A percentile compares a stretch with the other conserved stretches of the same genome.
Evolutionary conservation across 768 basidiomycete genomes (phyloP).

Genomic region (Ephemerocybe angulata): DNA sequence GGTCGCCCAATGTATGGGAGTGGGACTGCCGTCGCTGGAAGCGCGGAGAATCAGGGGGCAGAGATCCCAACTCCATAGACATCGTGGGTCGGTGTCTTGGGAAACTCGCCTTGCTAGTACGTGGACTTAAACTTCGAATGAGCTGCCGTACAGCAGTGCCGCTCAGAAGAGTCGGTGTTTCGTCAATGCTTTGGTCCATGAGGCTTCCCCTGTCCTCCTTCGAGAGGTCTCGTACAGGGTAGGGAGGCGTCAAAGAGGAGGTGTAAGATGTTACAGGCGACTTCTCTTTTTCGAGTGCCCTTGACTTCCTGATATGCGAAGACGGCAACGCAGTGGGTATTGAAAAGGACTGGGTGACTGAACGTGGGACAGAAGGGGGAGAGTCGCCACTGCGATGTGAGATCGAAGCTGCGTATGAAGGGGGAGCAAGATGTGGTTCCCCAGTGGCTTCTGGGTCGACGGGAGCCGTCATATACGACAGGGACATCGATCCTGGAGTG

Average conservation of each 20-base stretch:
- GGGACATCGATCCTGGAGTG: not conserved
- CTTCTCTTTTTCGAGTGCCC: not conserved
- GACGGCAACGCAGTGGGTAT: slow-evolving; percentile 8
- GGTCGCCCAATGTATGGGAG: too few relatives aligned
- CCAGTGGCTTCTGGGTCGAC: not conserved
- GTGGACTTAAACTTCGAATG: slow-evolving; percentile 42
- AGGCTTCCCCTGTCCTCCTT: slow-evolving; percentile 22
- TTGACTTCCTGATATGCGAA: slow-evolving; percentile 12
- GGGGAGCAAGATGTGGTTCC: slow-evolving; percentile 17
- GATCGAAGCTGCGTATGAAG: slow-evolving; percentile 29
- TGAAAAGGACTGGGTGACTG: slow-evolving; percentile 21
- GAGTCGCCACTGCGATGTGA: slow-evolving; percentile 15
- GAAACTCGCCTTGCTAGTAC: slow-evolving; percentile 31
- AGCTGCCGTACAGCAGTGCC: slow-evolving; percentile 35
- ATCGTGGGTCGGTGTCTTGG: not conserved
- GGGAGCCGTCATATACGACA: slow-evolving; percentile 6
- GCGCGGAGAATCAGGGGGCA: not conserved
- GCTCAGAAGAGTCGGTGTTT: slow-evolving; percentile 25
- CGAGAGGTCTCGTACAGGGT: slow-evolving; percentile 7
- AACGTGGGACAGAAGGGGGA: slow-evolving; percentile 26
- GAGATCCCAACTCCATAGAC: slow-evolving; percentile 1
- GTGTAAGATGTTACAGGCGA: slow-evolving; percentile 2
- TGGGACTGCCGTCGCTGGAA: not conserved
- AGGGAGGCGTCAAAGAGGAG: slow-evolving; percentile 5
- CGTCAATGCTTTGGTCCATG: slow-evolving; percentile 23